Evolutionary conservation across 257 asterid species (phyloP), one percentile per base, ranked within the genome.

Genomic region (Euphrasia confusa): DNA sequence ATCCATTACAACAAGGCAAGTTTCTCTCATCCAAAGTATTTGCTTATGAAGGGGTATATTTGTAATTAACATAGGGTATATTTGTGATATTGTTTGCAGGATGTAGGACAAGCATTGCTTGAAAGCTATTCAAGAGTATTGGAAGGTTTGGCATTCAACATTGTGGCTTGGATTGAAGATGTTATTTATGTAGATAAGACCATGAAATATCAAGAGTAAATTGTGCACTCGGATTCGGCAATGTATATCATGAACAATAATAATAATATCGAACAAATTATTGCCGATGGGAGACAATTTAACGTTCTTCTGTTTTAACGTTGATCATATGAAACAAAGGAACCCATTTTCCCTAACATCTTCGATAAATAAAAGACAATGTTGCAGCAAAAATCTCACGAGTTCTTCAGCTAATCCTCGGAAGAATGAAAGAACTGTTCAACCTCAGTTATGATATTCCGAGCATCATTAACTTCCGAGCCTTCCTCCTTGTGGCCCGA

Each of bases 51-150:
- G 5, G 33, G 33, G 33, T 28, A 28, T 28, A 28, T 28, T 28
- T 28, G 33, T 28, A 2, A 28, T 28, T 28, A 28, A 28, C 33
- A 28, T 28, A 28, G 24, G 24, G 24, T 21, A 21, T 21, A 21
- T 1, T 21, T 21, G 24, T 21, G 1, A 48, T 65, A 10, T 61
- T 69, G 61, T 64, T 17, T 69, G 74, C 84, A 92, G 99, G 97
- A 92, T 72, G 91, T 92, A n/a, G 99, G 99, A 10, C 89, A 84
- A 71, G 96, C 94, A 39, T 78, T 89, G 47, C 60, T 92, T 32
- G 99, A 92, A 80, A 83, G 95, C 80, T 86, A 92, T 68, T 83
- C 99, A 0, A 79, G 99, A 82, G 96, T 92, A 2, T 65, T 92
- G 81, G 99, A 89, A 74, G 75, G 95, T 28, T 72, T 89, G 80